Base-by-base conservation (phyloP, 306 rosid species). In the Citrullus amarus region DNA sequence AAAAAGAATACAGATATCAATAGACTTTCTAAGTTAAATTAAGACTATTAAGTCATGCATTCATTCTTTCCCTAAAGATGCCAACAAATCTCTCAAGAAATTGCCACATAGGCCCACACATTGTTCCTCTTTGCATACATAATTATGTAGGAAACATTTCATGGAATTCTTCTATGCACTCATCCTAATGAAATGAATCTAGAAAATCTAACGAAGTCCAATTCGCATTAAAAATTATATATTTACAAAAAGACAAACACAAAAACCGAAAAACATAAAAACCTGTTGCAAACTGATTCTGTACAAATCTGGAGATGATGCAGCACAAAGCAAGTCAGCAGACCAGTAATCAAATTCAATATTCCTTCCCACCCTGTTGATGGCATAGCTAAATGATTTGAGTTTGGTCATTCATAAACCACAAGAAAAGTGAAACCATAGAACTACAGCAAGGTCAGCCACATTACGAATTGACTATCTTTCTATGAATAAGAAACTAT, bases 291-390 rank as follows among this genome's bases (percentile, higher is more conserved):
- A 82, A 86, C 92, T 95, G 48, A 95, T 92, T 86, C 98, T 86
- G 84, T 95, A 94, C 54, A 95, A 66, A 78, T 95, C 96, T 8
- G 97, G 93, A 53, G 96, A 95, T 28, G 98, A 95, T 20, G 97
- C 97, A 56, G 98, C 98, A 88, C 98, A 95, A 70, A 95, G 95
- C 89, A 95, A 87, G 84, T 95, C 98, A 74, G 96, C 93, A 43
- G 98, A 88, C 98, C 97, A 95, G 86, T 83, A 68, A 83, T 92
- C 98, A 85, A 89, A 95, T 25, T 85, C 83, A 51, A 91, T 80
- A 83, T 89, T 91, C 81, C 98, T 89, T 74, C 98, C 98, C 98
- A 95, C 86, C 88, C 98, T 94, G 92, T 72, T 81, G 82, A 66
- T 32, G 25, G 7, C 62, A 69, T 20, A 34, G 43, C 9, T 43